Conservation (phyloP, 176 grass and related monocot genomes). For the Elymus sibiricus region DNA sequence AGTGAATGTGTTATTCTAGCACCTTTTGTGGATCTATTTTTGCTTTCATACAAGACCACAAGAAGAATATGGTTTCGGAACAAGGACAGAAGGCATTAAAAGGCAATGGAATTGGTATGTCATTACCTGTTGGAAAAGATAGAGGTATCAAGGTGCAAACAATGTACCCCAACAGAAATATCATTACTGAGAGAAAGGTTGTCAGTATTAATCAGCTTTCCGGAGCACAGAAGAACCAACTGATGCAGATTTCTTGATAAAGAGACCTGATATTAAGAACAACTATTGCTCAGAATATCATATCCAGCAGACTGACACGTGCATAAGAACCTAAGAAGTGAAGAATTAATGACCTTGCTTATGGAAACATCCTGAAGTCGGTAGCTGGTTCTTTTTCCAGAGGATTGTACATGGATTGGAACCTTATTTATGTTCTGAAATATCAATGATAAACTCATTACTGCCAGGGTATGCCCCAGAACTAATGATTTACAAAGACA, state of each 20-base stretch:
- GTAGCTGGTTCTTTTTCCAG: constrained; percentile 32
- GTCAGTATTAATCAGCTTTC: constrained; percentile 51
- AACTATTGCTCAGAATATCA: background rate
- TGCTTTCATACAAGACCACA: background rate
- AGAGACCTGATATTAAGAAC: constrained; percentile 54
- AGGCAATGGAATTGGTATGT: background rate
- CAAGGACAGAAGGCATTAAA: constrained; percentile 14
- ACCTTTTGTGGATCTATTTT: constrained; percentile 6
- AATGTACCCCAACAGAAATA: constrained; percentile 63
- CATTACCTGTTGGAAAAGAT: constrained; percentile 77
- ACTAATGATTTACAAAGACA: background rate
- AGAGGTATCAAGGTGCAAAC: constrained; percentile 84
- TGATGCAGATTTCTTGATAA: constrained; percentile 82
- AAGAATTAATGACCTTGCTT: constrained; percentile 61
- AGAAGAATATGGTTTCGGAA: constrained; percentile 4
- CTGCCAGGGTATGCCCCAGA: background rate
- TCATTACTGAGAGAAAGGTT: constrained; percentile 30
- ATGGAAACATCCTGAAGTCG: constrained; percentile 76
- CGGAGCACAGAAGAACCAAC: constrained; percentile 68
- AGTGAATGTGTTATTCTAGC: constrained; percentile 23
- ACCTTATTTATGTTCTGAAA: constrained; percentile 83
- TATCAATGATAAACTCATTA: constrained; percentile 29
- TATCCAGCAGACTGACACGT: constrained; percentile 1
- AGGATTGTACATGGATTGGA: constrained; percentile 44
- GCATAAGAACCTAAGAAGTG: constrained; percentile 24